Percentiles rank a stretch among this genome's conserved stretches.
Evolutionary conservation across 2,329 filamentous ascomycete genomes (phyloP).

Genomic region (Aspergillus novoparasiticus): DNA sequence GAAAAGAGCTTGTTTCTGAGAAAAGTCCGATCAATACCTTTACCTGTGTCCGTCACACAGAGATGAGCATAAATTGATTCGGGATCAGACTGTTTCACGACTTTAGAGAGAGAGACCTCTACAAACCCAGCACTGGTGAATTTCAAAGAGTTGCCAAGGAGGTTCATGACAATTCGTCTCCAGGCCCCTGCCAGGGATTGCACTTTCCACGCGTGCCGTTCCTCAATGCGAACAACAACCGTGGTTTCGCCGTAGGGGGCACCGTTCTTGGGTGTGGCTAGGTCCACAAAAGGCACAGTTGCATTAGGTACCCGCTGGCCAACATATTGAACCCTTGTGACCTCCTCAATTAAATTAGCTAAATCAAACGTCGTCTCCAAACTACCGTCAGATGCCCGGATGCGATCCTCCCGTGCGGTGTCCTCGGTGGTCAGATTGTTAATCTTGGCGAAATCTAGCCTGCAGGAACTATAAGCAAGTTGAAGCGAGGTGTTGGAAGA

Average conservation of each 20-base stretch:
- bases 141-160: slow-evolving; percentile 42
- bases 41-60: slow-evolving; percentile 62
- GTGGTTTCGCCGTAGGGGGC: slow-evolving; percentile 19
- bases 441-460: slow-evolving; percentile 41
- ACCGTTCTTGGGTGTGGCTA: neutral
- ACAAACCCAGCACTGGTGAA: slow-evolving; percentile 38
- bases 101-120: slow-evolving; percentile 30
- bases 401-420: slow-evolving; percentile 6
- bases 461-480: slow-evolving; percentile 6
- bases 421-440: slow-evolving; percentile 30
- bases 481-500: too few species aligned
- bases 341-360: slow-evolving; percentile 33
- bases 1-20: slow-evolving; percentile 61
- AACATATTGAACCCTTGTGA: slow-evolving; percentile 30
- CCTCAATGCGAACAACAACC: slow-evolving; percentile 32
- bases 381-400: slow-evolving; percentile 20
- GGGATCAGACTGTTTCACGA: slow-evolving; percentile 10
- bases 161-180: slow-evolving; percentile 41
- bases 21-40: slow-evolving; percentile 63
- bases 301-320: slow-evolving; percentile 22
- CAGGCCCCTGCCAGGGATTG: slow-evolving; percentile 32
- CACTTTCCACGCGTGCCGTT: slow-evolving; percentile 32
- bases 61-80: slow-evolving; percentile 31
- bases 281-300: slow-evolving; percentile 2
- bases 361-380: slow-evolving; percentile 36